A percentile compares a stretch with the other conserved stretches of the same genome.
Conservation (phyloP, 768 basidiomycete genomes). For the Lactifluus pinguis region DNA sequence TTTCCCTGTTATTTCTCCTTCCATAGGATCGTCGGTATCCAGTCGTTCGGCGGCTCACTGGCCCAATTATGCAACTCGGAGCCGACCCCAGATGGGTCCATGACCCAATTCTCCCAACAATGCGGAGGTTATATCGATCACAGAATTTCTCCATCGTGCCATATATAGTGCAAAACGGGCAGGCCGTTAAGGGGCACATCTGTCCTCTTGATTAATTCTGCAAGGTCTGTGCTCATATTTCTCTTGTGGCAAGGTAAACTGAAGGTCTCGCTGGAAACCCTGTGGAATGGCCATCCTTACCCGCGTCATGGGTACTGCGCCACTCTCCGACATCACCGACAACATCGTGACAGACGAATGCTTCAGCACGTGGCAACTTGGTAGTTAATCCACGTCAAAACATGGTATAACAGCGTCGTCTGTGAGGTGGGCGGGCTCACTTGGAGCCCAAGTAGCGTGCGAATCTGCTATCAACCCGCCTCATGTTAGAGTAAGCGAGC, state of each 20-base stretch:
- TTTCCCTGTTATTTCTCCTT: background rate
- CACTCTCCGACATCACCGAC: too few relatives aligned
- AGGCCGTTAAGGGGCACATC: constrained; percentile 61
- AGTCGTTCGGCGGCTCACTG: constrained; percentile 83
- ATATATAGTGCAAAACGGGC: constrained; percentile 34
- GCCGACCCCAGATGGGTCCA: constrained; percentile 44
- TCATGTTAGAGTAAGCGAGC: too few relatives aligned
- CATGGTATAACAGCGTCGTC: too few relatives aligned
- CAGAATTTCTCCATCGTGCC: constrained; percentile 36
- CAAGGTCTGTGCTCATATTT: constrained; percentile 35
- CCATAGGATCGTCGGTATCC: constrained; percentile 80
- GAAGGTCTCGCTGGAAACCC: constrained; percentile 38
- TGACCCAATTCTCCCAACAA: constrained; percentile 40
- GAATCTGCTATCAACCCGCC: too few relatives aligned
- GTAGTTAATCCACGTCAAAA: too few relatives aligned
- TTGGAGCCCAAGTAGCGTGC: too few relatives aligned
- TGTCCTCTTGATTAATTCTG: constrained; percentile 85
- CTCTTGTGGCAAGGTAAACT: background rate
- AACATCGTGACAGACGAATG: too few relatives aligned
- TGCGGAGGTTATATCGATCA: constrained; percentile 81
- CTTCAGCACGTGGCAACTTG: too few relatives aligned
- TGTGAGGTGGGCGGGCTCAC: too few relatives aligned
- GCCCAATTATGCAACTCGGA: constrained; percentile 52
- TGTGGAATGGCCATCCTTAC: background rate
- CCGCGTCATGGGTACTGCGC: too few relatives aligned